Base-by-base conservation (phyloP, 2,329 filamentous ascomycete genomes). In the Domatiomyces globalis region DNA sequence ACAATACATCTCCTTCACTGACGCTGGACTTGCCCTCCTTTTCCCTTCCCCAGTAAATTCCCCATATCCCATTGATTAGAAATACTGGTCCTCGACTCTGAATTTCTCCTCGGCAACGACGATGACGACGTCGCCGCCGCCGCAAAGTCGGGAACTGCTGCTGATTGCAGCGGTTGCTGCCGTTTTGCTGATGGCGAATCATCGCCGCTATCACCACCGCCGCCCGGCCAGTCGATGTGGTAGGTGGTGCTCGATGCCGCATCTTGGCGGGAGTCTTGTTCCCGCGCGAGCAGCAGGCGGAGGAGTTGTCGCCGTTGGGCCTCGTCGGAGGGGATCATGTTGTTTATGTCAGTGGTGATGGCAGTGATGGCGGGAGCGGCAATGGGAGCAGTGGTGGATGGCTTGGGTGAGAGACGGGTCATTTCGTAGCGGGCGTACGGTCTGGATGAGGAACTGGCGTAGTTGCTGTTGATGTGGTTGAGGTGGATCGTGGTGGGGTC, bases 271-370 rank as follows among this genome's bases (percentile, higher is more conserved):
- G 22, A 22, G 17, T 25, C 45, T 47, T 47, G 45, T 5, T 63
- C 63, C 48, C 63, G 60, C 27, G 63, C 61, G 19, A 69, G 52
- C 17, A 70, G 57, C 10, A 66, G 61, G 33, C 65, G 63, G 10
- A 61, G 51, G 22, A 69, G 56, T 49, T 70, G 65, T 36, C 63
- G 65, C 33, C 68, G 65, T 49, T 69, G 66, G 59, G 66, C 63
- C 49, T 70, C 67, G 48, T 70, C 67, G 19, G 66, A 64, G 2
- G 59, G 59, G 17, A 58, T 39, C 45, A 53, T 51, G 4, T 29
- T 18, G 36, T 44, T 42, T 9, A 44, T 17, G 48, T 45, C 33
- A 12, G 33, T 15, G 33, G 33, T 10, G 15, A 10, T 39, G 15
- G 33, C 4, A 3, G 33, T 39, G 15, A 5, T 15, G 15, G 33